These are phyloP conservation scores for Arabis hirsuta DNA, from an alignment of 345 rosid genomes.

Conservation along the genomic window DNA sequence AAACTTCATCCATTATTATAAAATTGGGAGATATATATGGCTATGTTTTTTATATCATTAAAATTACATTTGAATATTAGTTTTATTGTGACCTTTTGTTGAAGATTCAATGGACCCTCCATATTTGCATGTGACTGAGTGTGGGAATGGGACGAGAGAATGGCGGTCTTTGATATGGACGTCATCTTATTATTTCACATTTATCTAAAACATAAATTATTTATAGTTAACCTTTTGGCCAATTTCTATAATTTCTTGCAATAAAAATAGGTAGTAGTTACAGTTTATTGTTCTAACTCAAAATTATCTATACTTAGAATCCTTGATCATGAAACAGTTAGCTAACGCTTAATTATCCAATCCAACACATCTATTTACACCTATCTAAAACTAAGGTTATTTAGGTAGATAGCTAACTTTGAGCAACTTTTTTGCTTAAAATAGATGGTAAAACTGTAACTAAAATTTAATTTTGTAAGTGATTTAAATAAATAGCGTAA, in stretches of 20 bases:
- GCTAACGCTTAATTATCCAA: neutral
- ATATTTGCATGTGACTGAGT: constrained; percentile 45
- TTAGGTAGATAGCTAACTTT: too few species aligned
- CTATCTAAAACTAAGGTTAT: neutral
- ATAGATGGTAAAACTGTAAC: too few species aligned
- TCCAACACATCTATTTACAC: neutral
- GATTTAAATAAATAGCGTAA: too few species aligned
- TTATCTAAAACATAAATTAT: constrained; percentile 1
- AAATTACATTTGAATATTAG: constrained; percentile 33
- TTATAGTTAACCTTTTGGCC: neutral
- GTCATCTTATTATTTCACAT: constrained; percentile 31
- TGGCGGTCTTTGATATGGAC: constrained; percentile 44
- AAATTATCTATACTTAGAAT: neutral
- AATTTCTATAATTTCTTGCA: neutral
- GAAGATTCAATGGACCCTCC: constrained; percentile 48
- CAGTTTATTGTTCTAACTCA: neutral
- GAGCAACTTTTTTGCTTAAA: too few species aligned
- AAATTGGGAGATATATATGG: neutral
- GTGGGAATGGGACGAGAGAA: constrained; percentile 41
- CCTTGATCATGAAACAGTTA: neutral
- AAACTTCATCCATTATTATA: constrained; percentile 25
- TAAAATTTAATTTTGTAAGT: too few species aligned
- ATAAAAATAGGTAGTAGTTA: neutral
- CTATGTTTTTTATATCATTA: constrained; percentile 26
- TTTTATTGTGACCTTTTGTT: constrained; percentile 43